Base-by-base conservation (phyloP, 345 rosid genomes). In the Hibiscus tridactylites region DNA sequence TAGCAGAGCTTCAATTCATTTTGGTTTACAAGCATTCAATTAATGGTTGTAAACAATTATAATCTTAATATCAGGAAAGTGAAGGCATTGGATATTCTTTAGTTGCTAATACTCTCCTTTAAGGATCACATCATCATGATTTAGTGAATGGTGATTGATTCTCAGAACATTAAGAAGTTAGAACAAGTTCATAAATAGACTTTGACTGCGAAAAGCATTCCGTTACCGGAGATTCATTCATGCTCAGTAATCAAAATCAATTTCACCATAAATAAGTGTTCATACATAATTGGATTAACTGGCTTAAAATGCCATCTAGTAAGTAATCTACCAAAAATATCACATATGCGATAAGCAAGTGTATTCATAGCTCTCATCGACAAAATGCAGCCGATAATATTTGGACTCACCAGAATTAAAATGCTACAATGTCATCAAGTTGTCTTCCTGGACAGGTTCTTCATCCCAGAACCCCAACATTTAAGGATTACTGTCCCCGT, bases 401-500 rank as follows among this genome's bases (percentile, higher is more conserved):
- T 39, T 39, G 8, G 10, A 39, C 44, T 8, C 44, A 49, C 53
- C 6, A 49, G 53, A 49, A 49, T 49, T n/a, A 52, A 1, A 5
- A 52, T 1, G 57, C 57, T 52, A 52, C 57, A 52, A 52, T n/a
- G 57, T 17, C 57, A 52, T 83, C 74, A 95, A 42, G 97, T 85
- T 46, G 80, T 53, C 86, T 88, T 92, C 70, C 90, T 89, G 6
- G 95, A 85, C 16, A 96, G 86, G 77, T 91, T 92, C 78, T 74
- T 77, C 80, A 89, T 71, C 58, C 99, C 98, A n/a, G 88, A 81
- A 47, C 98, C 98, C 65, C 84, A 72, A 69, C 99, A 90, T 77
- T 75, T 85, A 49, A 92, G 93, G 31, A 85, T 74, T 29, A 91
- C 91, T 4, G 98, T 92, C 77, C 86, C 85, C 2, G 97, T 86